These are phyloP conservation scores for Drechmeria coniospora DNA, from an alignment of 2,329 filamentous ascomycete species.

Conservation along the genomic window DNA sequence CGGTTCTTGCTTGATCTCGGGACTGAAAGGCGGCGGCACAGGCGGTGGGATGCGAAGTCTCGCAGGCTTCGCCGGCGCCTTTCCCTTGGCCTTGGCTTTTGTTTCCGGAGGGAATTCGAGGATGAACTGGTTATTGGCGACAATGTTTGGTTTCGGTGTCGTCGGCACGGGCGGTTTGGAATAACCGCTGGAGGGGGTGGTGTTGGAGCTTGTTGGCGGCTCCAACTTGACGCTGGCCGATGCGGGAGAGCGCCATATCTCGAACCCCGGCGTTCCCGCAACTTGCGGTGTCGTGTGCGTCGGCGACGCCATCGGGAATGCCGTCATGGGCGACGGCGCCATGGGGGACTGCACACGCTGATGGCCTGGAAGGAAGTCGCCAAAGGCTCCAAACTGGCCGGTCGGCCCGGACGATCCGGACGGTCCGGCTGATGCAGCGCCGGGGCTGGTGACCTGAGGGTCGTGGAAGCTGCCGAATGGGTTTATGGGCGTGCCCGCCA, in stretches of 20 bases:
- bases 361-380: constrained; percentile 16
- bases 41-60: constrained; percentile 11
- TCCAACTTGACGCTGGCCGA: constrained; percentile 11
- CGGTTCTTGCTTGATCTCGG: constrained; percentile 16
- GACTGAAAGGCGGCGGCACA: constrained; percentile 9
- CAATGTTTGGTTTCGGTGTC: constrained; percentile 22
- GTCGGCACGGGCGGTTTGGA: constrained; percentile 23
- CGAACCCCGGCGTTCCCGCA: constrained; percentile 21
- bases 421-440: constrained; percentile 9
- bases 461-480: constrained; percentile 17
- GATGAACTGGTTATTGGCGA: constrained; percentile 19
- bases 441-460: constrained; percentile 13
- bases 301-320: constrained; percentile 8
- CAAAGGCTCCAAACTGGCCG: constrained; percentile 16
- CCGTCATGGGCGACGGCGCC: constrained; percentile 9
- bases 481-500: constrained; percentile 13
- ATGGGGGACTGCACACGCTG: constrained; percentile 10
- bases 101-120: constrained; percentile 18
- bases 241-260: constrained; percentile 21
- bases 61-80: constrained; percentile 18
- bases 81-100: constrained; percentile 16
- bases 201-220: constrained; percentile 8
- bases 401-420: too few species aligned
- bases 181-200: constrained; percentile 11
- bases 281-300: constrained; percentile 7